Evolutionary conservation across 2,329 filamentous ascomycete species (phyloP).

Genomic region (Claviceps fusiformis): DNA sequence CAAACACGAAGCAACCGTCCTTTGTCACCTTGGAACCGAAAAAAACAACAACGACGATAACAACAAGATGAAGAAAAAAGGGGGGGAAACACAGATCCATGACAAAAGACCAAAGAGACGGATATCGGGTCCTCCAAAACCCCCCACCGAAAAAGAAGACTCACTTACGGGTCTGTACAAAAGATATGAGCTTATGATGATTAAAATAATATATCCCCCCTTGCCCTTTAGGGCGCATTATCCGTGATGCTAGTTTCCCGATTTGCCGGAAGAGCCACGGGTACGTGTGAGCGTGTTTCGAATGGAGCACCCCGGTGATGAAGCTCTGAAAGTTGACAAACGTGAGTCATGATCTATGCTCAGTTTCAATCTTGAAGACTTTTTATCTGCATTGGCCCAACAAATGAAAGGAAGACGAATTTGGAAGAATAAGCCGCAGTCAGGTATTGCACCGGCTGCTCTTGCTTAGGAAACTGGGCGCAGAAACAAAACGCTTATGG

Average conservation of each 20-base stretch:
- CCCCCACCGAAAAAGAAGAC: not conserved
- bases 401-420: too few relatives aligned
- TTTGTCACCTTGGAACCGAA: not conserved
- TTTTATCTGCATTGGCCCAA: not conserved
- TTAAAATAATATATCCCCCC: not conserved
- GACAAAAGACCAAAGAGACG: not conserved
- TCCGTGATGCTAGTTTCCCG: constrained; percentile 1
- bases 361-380: not conserved
- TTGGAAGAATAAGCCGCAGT: not conserved
- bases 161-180: constrained; percentile 3
- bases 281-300: not conserved
- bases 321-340: not conserved
- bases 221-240: not conserved
- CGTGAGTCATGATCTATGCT: not conserved
- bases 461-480: not conserved
- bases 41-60: not conserved
- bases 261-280: not conserved
- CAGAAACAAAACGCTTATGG: too few relatives aligned
- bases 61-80: not conserved
- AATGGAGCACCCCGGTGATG: not conserved
- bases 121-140: constrained; percentile 1
- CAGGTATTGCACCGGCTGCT: not conserved
- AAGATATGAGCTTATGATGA: constrained; percentile 6
- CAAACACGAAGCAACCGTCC: not conserved
- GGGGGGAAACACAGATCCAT: not conserved